These are phyloP conservation scores for Lasiodiplodia theobromae DNA, from an alignment of 2,329 filamentous ascomycete genomes.

Conservation along the genomic window DNA sequence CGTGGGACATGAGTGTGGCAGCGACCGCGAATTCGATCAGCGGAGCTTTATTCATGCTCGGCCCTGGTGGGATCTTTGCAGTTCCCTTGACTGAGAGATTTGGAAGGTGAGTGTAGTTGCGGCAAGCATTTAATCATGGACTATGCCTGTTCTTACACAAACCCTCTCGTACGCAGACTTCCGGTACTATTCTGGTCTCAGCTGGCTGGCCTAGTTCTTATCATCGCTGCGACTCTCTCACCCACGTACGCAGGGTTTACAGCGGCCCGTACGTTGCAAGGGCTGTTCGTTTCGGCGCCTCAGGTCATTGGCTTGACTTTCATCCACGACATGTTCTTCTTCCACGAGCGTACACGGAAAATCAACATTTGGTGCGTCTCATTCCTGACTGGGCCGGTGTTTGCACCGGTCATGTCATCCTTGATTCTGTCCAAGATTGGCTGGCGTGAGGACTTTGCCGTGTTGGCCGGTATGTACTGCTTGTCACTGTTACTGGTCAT, in stretches of 20 bases:
- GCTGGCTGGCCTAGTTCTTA: slow-evolving; percentile 33
- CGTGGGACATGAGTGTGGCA: slow-evolving; percentile 37
- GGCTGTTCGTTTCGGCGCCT: slow-evolving; percentile 37
- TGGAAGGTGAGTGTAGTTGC: slow-evolving; percentile 42
- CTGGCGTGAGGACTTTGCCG: slow-evolving; percentile 32
- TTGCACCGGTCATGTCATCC: slow-evolving; percentile 40
- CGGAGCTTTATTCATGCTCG: slow-evolving; percentile 35
- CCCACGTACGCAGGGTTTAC: slow-evolving; percentile 36
- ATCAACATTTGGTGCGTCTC: slow-evolving; percentile 36
- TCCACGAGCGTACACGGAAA: slow-evolving; percentile 46
- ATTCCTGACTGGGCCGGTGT: slow-evolving; percentile 36
- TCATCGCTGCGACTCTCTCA: slow-evolving; percentile 34
- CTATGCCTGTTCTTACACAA: neutral
- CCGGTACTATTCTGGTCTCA: slow-evolving; percentile 42
- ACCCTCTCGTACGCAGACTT: slow-evolving; percentile 20
- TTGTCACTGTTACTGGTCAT: slow-evolving; percentile 41
- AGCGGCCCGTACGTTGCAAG: slow-evolving; percentile 39
- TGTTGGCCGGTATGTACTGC: slow-evolving; percentile 46
- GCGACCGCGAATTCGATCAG: slow-evolving; percentile 49
- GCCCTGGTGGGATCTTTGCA: slow-evolving; percentile 36
- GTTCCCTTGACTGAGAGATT: slow-evolving; percentile 46
- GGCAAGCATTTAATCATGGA: neutral
- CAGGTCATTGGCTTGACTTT: slow-evolving; percentile 39
- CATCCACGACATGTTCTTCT: slow-evolving; percentile 48
- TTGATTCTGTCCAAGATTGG: slow-evolving; percentile 4